Evolutionary conservation across 768 basidiomycete species (phyloP).

Genomic region (Suillus decipiens): DNA sequence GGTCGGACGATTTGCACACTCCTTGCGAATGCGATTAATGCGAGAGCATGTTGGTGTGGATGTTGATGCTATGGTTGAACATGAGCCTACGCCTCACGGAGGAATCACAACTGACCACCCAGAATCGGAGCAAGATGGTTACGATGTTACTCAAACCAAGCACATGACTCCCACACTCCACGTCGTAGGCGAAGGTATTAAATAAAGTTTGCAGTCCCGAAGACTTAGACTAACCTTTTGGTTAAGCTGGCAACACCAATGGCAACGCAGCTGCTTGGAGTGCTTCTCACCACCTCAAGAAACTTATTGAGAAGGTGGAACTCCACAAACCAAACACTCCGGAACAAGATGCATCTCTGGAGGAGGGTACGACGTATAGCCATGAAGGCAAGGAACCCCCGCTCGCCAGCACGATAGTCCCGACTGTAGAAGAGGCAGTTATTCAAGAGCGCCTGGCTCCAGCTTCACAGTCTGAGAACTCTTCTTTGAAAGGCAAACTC

Average conservation of each 20-base stretch:
- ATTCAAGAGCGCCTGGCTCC: constrained; percentile 51
- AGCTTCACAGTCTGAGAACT: constrained; percentile 30
- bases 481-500: constrained; percentile 33
- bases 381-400: constrained; percentile 53
- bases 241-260: constrained; percentile 46
- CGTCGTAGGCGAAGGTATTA: constrained; percentile 39
- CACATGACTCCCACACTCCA: constrained; percentile 36
- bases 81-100: constrained; percentile 60
- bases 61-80: constrained; percentile 84
- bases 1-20: constrained; percentile 97
- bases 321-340: background rate
- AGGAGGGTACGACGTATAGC: constrained; percentile 54
- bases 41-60: constrained; percentile 95
- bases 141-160: constrained; percentile 43
- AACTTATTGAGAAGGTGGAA: constrained; percentile 19
- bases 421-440: constrained; percentile 69
- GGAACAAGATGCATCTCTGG: constrained; percentile 38
- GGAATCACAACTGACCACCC: constrained; percentile 56
- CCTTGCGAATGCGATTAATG: constrained; percentile 92
- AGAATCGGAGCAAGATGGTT: constrained; percentile 58
- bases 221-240: constrained; percentile 11
- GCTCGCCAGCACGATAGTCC: constrained; percentile 63
- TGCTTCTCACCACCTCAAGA: constrained; percentile 39
- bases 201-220: constrained; percentile 48
- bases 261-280: constrained; percentile 40